These are phyloP conservation scores for Miamiensis avidus DNA, from an alignment of 169 alveolate genomes.

Conservation along the genomic window DNA sequence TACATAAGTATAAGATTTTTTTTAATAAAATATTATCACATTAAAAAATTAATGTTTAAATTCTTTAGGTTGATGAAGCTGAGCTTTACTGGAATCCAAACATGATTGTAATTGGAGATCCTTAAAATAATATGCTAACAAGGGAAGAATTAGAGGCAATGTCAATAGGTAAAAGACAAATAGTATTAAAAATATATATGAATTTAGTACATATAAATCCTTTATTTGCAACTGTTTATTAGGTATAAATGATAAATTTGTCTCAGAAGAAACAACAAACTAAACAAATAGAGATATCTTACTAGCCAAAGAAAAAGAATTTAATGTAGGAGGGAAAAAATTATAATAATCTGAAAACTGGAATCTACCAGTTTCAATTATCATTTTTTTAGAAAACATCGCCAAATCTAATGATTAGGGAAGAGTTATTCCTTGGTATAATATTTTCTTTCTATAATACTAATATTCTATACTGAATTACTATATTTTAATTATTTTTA, in stretches of 20 bases:
- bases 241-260: too few relatives aligned
- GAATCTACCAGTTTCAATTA: constrained; percentile 16
- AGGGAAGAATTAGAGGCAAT: neutral
- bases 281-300: neutral
- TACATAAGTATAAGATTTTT: constrained; percentile 18
- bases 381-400: constrained; percentile 14
- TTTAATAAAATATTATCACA: neutral
- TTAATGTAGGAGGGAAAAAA: too few relatives aligned
- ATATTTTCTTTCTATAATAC: too few relatives aligned
- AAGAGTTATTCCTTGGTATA: constrained; percentile 16
- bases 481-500: too few relatives aligned
- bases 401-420: constrained; percentile 20
- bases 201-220: too few relatives aligned
- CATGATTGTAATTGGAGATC: neutral
- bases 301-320: neutral
- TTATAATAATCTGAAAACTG: neutral
- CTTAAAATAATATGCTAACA: neutral
- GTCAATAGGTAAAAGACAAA: neutral
- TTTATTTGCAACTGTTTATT: too few relatives aligned
- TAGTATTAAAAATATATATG: too few relatives aligned
- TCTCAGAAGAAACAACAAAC: neutral
- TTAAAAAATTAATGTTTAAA: neutral
- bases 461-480: too few relatives aligned
- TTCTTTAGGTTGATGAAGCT: constrained; percentile 17
- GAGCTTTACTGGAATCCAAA: constrained; percentile 11